These are phyloP conservation scores for Cercospora zeina DNA, from an alignment of 2,329 filamentous ascomycete genomes.

Conservation along the genomic window DNA sequence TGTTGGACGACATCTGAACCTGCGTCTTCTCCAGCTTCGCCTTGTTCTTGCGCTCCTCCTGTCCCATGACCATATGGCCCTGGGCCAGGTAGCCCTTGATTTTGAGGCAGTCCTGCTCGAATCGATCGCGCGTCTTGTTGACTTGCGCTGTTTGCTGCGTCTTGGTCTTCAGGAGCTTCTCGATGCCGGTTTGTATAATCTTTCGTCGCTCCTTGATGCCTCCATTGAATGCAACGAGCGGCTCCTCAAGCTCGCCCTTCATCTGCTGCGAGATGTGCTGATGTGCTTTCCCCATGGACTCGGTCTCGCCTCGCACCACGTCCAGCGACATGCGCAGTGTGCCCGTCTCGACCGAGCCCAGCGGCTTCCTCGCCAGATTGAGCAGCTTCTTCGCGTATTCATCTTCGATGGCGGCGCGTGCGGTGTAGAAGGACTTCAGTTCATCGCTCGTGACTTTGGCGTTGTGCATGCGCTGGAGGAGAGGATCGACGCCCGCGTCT, in stretches of 20 bases:
- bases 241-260: slow-evolving; percentile 94
- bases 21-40: slow-evolving; percentile 98
- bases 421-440: slow-evolving; percentile 85
- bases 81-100: slow-evolving; percentile 98
- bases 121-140: slow-evolving; percentile 93
- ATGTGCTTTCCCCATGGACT: slow-evolving; percentile 91
- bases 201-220: slow-evolving; percentile 96
- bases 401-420: slow-evolving; percentile 90
- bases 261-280: slow-evolving; percentile 88
- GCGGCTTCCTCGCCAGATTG: slow-evolving; percentile 78
- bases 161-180: slow-evolving; percentile 91
- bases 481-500: slow-evolving; percentile 87
- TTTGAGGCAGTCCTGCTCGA: slow-evolving; percentile 95
- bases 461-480: slow-evolving; percentile 90
- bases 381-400: slow-evolving; percentile 91
- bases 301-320: slow-evolving; percentile 82
- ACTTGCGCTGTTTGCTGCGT: slow-evolving; percentile 85
- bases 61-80: slow-evolving; percentile 99
- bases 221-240: slow-evolving; percentile 83
- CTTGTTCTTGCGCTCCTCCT: slow-evolving; percentile 98
- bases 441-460: slow-evolving; percentile 96
- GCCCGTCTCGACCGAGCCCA: slow-evolving; percentile 84
- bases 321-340: slow-evolving; percentile 83
- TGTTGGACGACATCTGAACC: slow-evolving; percentile 86
- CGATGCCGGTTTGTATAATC: slow-evolving; percentile 90